Evolutionary conservation across 306 rosid species (phyloP).

Genomic region (Geum urbanum): DNA sequence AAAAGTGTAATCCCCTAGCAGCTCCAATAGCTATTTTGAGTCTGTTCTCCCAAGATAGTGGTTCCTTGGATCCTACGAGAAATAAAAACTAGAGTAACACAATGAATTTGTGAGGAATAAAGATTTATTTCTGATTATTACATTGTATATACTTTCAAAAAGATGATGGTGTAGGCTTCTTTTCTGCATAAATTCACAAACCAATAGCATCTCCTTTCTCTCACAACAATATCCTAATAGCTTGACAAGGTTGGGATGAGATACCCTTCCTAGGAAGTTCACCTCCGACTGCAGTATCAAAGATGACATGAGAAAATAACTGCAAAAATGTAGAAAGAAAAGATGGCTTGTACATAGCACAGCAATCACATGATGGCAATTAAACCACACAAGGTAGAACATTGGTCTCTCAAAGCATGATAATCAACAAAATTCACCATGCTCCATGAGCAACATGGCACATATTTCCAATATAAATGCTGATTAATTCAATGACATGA

Average conservation of each 20-base stretch:
- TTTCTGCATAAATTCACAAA: too few species aligned
- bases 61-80: slow-evolving; percentile 44
- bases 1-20: slow-evolving; percentile 72
- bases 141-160: slow-evolving; percentile 58
- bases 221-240: slow-evolving; percentile 73
- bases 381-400: background rate
- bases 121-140: background rate
- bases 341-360: background rate
- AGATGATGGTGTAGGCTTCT: slow-evolving; percentile 72
- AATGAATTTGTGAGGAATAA: background rate
- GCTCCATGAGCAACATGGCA: background rate
- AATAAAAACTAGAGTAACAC: slow-evolving; percentile 2
- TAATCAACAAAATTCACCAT: background rate
- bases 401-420: background rate
- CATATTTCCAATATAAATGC: background rate
- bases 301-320: background rate
- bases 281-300: slow-evolving; percentile 65
- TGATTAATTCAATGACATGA: background rate
- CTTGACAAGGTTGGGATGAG: slow-evolving; percentile 81
- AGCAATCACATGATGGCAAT: background rate
- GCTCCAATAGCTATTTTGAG: slow-evolving; percentile 74
- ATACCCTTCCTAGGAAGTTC: slow-evolving; percentile 60
- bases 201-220: too few species aligned
- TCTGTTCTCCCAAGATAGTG: slow-evolving; percentile 66
- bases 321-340: too few species aligned